Conservation (phyloP, 345 rosid species). For the Erucastrum elatum region DNA sequence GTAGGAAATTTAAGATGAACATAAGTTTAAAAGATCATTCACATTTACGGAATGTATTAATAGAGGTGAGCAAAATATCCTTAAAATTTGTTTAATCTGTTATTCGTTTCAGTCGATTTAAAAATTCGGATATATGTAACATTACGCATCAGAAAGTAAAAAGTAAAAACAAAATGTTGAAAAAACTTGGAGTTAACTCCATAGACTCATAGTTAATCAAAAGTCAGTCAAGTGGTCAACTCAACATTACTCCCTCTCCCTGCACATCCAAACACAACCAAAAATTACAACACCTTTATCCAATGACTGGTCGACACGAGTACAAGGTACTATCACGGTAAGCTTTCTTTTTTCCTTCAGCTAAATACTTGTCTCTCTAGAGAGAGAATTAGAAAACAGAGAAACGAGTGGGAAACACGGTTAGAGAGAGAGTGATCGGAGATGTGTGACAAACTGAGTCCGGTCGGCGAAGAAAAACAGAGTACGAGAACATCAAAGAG, state of each 20-base stretch:
- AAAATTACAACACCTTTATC: slow-evolving; percentile 10
- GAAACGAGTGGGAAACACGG: slow-evolving; percentile 11
- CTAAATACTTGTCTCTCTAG: slow-evolving; percentile 18
- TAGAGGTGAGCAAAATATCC: too few relatives aligned
- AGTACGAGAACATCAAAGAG: slow-evolving; percentile 12
- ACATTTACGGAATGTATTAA: not conserved
- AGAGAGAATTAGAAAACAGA: slow-evolving; percentile 12
- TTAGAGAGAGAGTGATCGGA: slow-evolving; percentile 13
- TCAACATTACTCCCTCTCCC: slow-evolving; percentile 20
- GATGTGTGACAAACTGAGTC: slow-evolving; percentile 39
- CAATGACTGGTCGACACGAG: slow-evolving; percentile 24
- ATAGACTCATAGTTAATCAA: not conserved
- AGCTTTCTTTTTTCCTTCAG: slow-evolving; percentile 21
- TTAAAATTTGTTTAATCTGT: too few relatives aligned
- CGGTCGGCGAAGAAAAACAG: slow-evolving; percentile 30
- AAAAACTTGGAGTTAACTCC: not conserved
- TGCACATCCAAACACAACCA: slow-evolving; percentile 45
- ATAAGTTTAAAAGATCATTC: not conserved
- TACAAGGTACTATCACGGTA: slow-evolving; percentile 28
- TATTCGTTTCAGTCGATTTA: too few relatives aligned
- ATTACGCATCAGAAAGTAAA: not conserved
- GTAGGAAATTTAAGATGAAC: slow-evolving; percentile 14
- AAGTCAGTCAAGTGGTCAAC: slow-evolving; percentile 10
- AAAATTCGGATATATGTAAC: too few relatives aligned
- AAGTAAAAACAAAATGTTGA: not conserved